These are phyloP conservation scores for Biscutella laevigata DNA, from an alignment of 441 rosid genomes.

Conservation along the genomic window DNA sequence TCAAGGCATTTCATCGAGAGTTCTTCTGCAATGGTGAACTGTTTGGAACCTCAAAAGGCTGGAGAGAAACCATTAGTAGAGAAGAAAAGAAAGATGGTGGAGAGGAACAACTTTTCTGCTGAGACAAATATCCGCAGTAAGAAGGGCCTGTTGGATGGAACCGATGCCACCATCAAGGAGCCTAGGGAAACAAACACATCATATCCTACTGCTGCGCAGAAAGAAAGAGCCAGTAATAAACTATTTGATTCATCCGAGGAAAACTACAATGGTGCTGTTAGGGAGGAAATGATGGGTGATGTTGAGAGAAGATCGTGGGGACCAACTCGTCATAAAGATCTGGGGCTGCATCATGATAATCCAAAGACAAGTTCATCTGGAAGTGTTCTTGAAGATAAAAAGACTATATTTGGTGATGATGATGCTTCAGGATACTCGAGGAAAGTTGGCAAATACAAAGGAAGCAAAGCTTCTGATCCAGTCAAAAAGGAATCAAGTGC, in stretches of 20 bases:
- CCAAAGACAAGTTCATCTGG: slow-evolving; percentile 35
- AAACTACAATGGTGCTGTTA: slow-evolving; percentile 25
- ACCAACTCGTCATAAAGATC: slow-evolving; percentile 35
- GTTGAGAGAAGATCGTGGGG: slow-evolving; percentile 34
- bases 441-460: slow-evolving; percentile 40
- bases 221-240: slow-evolving; percentile 28
- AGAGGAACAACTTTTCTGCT: slow-evolving; percentile 32
- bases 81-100: slow-evolving; percentile 37
- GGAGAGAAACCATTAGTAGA: slow-evolving; percentile 35
- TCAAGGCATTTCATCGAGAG: slow-evolving; percentile 26
- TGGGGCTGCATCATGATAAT: slow-evolving; percentile 36
- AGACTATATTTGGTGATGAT: slow-evolving; percentile 32
- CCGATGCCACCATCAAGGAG: slow-evolving; percentile 30
- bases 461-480: slow-evolving; percentile 32
- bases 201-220: slow-evolving; percentile 28
- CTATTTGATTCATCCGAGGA: slow-evolving; percentile 31
- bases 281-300: slow-evolving; percentile 35
- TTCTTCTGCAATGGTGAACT: slow-evolving; percentile 25
- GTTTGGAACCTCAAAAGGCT: slow-evolving; percentile 32
- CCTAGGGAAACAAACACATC: slow-evolving; percentile 36
- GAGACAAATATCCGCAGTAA: slow-evolving; percentile 36
- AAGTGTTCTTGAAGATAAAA: slow-evolving; percentile 50
- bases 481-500: slow-evolving; percentile 36
- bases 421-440: slow-evolving; percentile 32
- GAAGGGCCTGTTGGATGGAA: slow-evolving; percentile 31